phyloP scores from a whole-genome alignment of 345 rosid species.

The Iberis pinnata region DNA sequence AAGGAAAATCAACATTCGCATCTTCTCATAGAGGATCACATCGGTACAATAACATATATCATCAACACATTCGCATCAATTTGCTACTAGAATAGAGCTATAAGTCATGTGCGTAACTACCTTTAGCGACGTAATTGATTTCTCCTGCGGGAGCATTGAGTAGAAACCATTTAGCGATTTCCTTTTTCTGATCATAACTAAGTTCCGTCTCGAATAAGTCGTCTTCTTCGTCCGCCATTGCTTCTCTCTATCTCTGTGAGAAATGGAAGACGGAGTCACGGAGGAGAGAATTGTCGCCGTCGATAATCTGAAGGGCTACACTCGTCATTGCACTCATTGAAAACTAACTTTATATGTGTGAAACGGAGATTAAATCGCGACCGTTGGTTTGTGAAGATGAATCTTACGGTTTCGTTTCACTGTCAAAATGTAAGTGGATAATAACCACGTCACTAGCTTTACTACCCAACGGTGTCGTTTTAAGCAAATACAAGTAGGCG shows the following conservation, averaged over 20 bases:
- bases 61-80: neutral
- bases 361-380: conserved; percentile 6
- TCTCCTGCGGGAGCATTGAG: conserved; percentile 94
- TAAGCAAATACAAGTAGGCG: too few relatives aligned
- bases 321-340: conserved; percentile 8
- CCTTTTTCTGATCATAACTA: conserved; percentile 68
- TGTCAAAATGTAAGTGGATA: neutral
- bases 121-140: conserved; percentile 94
- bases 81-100: neutral
- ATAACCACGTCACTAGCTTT: neutral
- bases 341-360: neutral
- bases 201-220: conserved; percentile 44
- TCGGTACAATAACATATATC: neutral
- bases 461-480: neutral
- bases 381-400: conserved; percentile 18
- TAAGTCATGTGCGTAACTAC: conserved; percentile 26
- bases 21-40: neutral
- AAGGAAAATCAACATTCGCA: neutral
- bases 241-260: conserved; percentile 10
- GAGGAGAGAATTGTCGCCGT: conserved; percentile 24
- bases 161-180: conserved; percentile 98
- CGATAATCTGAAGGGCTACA: conserved; percentile 26
- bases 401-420: neutral
- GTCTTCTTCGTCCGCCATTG: conserved; percentile 55
- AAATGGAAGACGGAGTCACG: conserved; percentile 10